These are phyloP conservation scores for Salvia hispanica DNA, from an alignment of 257 asterid species.

Conservation along the genomic window DNA sequence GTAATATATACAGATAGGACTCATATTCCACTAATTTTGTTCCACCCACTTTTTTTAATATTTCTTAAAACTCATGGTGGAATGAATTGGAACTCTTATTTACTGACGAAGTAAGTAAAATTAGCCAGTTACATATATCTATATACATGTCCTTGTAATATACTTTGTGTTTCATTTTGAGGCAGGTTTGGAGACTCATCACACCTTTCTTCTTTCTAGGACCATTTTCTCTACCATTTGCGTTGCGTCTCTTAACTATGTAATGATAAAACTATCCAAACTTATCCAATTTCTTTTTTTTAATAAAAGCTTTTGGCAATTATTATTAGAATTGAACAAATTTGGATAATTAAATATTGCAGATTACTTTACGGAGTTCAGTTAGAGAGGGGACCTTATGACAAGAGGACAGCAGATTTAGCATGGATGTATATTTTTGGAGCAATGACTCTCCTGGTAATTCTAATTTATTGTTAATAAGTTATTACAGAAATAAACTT, in stretches of 20 bases:
- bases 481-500: too few relatives aligned
- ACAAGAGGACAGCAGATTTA: slow-evolving; percentile 57
- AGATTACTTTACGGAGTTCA: slow-evolving; percentile 54
- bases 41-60: too few relatives aligned
- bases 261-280: slow-evolving; percentile 9
- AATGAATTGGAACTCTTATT: too few relatives aligned
- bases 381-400: slow-evolving; percentile 58
- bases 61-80: too few relatives aligned
- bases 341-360: background rate
- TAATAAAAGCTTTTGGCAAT: background rate
- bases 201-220: slow-evolving; percentile 57
- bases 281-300: too few relatives aligned
- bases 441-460: slow-evolving; percentile 49
- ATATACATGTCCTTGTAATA: background rate
- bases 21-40: too few relatives aligned
- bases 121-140: too few relatives aligned
- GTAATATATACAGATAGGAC: too few relatives aligned
- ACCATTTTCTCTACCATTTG: slow-evolving; percentile 45
- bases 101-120: too few relatives aligned
- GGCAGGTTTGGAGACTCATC: slow-evolving; percentile 61
- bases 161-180: background rate
- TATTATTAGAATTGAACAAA: background rate
- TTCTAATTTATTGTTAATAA: background rate
- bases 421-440: slow-evolving; percentile 55
- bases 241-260: slow-evolving; percentile 48